Base-by-base conservation (phyloP, 2,329 filamentous ascomycete species). In the Fusarium lateritium region DNA sequence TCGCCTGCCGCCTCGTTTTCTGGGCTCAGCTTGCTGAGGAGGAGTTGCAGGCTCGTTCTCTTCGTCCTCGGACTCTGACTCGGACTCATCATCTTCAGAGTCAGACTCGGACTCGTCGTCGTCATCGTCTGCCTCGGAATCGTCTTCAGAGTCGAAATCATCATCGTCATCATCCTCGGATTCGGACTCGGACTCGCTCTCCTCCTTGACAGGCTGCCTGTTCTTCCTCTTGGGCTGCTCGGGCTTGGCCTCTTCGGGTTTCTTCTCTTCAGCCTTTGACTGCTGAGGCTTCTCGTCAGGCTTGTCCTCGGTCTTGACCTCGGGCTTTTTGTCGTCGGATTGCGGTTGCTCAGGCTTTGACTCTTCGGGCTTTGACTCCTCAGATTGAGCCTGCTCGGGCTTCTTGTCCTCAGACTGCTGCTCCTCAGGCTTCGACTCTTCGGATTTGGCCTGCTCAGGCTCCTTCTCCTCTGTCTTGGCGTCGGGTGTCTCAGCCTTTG, bases 1-100 rank as follows among this genome's bases (percentile, higher is more conserved):
- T 31, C 66, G 49, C 24, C 9, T 44, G 21, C 52, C 50, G 6
- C 64, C 59, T 28, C 54, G 46, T n/a, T 58, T 43, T 17, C 26
- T 38, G 9, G 56, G 53, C 28, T 71, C 68, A 1, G 66, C 49
- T n/a, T 69, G 65, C 17, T 67, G 66, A 14, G 67, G 67, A 2
- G 73, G 73, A 9, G 73, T 75, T 8, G 64, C 68, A 3, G 74
- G 73, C 22, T 76, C 74, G 10, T 65, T 53, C n/a, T 73, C 71
- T 7, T 72, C 65, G 6, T 71, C 71, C 19, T 74, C 73, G 2
- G 72, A 69, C 10, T 75, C 73, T 0, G 56, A 64, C 47, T 73
- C 72, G 1, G 65, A 65, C 31, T 74, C 69, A 5, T 69, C 61
- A 14, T 69, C 62, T 28, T 72, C 72, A 2, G 69, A 69, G 2